A percentile compares a stretch with the other conserved stretches of the same genome.
Conservation (phyloP, 805 yeast species). For the Cyberlindnera suaveolens region DNA sequence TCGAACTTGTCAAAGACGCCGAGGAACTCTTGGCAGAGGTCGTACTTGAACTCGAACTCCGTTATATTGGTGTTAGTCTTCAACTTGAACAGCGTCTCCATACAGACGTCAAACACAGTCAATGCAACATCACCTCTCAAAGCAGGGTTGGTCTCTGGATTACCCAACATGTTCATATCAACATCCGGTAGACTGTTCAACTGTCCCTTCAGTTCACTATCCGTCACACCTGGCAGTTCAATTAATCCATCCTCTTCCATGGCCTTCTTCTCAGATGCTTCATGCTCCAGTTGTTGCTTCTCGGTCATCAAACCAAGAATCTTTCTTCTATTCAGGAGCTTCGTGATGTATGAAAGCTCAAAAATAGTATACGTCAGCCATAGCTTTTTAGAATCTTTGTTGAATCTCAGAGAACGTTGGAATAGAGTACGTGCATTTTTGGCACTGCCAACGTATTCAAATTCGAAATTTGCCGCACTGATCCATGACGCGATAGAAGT, state of each 20-base stretch:
- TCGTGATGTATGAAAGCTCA: slow-evolving; percentile 81
- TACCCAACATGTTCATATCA: slow-evolving; percentile 78
- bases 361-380: slow-evolving; percentile 87
- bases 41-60: slow-evolving; percentile 28
- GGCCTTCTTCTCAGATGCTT: slow-evolving; percentile 25
- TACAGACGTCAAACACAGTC: slow-evolving; percentile 61
- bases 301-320: slow-evolving; percentile 74
- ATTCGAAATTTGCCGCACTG: slow-evolving; percentile 89
- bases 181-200: slow-evolving; percentile 79
- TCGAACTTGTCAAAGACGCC: slow-evolving; percentile 61
- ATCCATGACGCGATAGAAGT: slow-evolving; percentile 87
- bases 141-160: slow-evolving; percentile 78
- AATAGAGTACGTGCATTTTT: slow-evolving; percentile 82
- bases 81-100: slow-evolving; percentile 35
- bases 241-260: slow-evolving; percentile 31
- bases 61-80: slow-evolving; percentile 16
- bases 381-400: slow-evolving; percentile 60
- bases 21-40: slow-evolving; percentile 41
- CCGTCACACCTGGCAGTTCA: slow-evolving; percentile 39
- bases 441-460: slow-evolving; percentile 82
- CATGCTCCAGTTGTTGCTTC: slow-evolving; percentile 53
- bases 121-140: slow-evolving; percentile 67
- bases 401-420: slow-evolving; percentile 81
- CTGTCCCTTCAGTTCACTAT: slow-evolving; percentile 53
- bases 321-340: slow-evolving; percentile 75